Conservation (phyloP, 305 asterid species). For the Withania somnifera region DNA sequence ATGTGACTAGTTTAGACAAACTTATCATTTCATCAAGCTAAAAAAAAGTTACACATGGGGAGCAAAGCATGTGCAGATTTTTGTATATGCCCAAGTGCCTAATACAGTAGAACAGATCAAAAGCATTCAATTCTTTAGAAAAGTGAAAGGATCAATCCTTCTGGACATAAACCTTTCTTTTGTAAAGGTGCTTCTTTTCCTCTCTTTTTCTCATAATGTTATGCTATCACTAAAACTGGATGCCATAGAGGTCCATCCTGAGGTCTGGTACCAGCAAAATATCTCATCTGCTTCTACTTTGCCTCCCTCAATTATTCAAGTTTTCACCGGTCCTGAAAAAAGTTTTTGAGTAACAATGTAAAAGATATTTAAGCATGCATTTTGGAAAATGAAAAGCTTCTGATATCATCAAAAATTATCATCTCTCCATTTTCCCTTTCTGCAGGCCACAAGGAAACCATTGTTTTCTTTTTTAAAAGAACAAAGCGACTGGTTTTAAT, state of each 20-base stretch:
- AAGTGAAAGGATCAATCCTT: not conserved
- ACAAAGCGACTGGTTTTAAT: not conserved
- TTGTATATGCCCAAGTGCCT: not conserved
- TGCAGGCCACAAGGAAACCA: not conserved
- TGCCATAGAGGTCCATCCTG: not conserved
- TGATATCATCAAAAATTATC: not conserved
- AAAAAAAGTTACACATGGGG: not conserved
- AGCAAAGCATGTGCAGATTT: constrained; percentile 4
- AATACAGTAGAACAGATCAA: constrained; percentile 1
- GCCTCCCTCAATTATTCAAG: not conserved
- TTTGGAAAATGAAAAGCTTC: not conserved
- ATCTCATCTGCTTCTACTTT: not conserved
- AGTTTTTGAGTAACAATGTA: not conserved
- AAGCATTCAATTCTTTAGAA: not conserved
- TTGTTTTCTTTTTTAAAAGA: not conserved
- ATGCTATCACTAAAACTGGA: not conserved
- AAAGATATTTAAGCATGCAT: not conserved
- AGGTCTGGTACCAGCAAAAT: not conserved
- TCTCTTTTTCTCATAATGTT: not conserved
- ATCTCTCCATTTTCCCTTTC: not conserved
- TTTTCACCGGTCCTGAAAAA: not conserved
- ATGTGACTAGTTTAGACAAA: not conserved
- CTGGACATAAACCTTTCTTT: not conserved
- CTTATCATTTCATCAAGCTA: not conserved
- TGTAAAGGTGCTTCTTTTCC: constrained; percentile 1